Conservation (phyloP, 2,329 filamentous ascomycete species). For the Erysiphe pulchra region DNA sequence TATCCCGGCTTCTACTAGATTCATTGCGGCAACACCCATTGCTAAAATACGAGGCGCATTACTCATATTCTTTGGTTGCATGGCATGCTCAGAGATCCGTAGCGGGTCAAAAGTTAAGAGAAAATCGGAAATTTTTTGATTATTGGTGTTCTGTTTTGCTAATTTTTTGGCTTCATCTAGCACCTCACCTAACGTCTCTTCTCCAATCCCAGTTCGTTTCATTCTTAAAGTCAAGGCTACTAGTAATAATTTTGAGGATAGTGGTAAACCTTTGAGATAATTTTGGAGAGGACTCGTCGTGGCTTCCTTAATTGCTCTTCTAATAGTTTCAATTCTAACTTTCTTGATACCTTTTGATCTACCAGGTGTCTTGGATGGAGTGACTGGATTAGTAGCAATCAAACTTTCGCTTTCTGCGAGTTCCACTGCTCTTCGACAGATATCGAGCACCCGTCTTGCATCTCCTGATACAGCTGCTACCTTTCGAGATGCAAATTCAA, state of each 20-base stretch:
- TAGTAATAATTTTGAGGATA: conserved; percentile 65
- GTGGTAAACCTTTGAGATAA: conserved; percentile 57
- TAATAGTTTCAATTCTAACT: conserved; percentile 82
- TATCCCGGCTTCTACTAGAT: conserved; percentile 68
- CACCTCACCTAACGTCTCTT: conserved; percentile 73
- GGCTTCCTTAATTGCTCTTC: conserved; percentile 82
- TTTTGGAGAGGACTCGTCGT: conserved; percentile 82
- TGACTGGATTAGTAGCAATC: conserved; percentile 19
- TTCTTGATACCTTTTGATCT: conserved; percentile 17
- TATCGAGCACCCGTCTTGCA: conserved; percentile 74
- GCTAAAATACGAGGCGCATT: conserved; percentile 24
- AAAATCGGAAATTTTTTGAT: conserved; percentile 31
- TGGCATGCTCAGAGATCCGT: not conserved
- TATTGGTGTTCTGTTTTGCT: conserved; percentile 29
- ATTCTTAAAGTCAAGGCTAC: conserved; percentile 57
- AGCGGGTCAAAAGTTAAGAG: conserved; percentile 15
- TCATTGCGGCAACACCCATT: conserved; percentile 49
- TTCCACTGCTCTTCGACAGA: conserved; percentile 84
- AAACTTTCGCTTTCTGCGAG: conserved; percentile 54
- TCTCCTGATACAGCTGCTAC: conserved; percentile 92
- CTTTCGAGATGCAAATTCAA: conserved; percentile 90
- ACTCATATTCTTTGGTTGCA: not conserved
- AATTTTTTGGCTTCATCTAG: conserved; percentile 62
- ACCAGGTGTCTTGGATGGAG: conserved; percentile 32
- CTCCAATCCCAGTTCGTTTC: conserved; percentile 59